Base-by-base conservation (phyloP, 352 stramenopile genomes). In the Plasmopara muralis region DNA sequence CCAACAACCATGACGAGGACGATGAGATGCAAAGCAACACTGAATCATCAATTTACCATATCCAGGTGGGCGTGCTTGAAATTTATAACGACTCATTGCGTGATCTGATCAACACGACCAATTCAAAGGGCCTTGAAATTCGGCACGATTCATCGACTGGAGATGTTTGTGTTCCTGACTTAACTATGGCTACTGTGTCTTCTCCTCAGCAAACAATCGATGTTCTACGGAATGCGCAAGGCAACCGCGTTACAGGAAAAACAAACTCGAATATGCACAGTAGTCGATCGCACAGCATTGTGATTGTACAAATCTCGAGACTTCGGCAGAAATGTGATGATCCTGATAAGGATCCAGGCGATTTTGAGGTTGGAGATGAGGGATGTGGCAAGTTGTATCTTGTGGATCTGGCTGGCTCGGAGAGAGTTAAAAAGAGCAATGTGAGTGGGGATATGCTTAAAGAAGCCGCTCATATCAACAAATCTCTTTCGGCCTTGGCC, bases 11-110 rank as follows among this genome's bases (percentile, higher is more conserved):
- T 28, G 39, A 59, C 16, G 40, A 64, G 9, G 54, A 71, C 4
- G 55, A 66, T 20, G 70, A 78, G 14, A 62, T 60, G 38, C 40
- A 53, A 15, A 12, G 28, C 9, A 39, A 40, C 42, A 34, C 51
- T 14, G 55, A 61, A 8, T 67, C 57, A 31, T 68, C 66, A 2
- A 29, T 76, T 6, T 93, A 85, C 60, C 70, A 91, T 15, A 72
- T 93, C 9, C 67, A 88, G 25, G 74, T 99, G 18, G 89, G 89
- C 35, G 93, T 99, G 72, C 68, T 98, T 20, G 97, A 99, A 74
- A 98, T 99, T 46, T 96, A 97, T 73, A 97, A 97, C 50, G 92
- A 98, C 55, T 86, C 78, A 0, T 66, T 98, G 9, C 81, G 84
- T 10, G 93, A 98, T 57, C 72, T 98, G 28, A 75, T 97, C 18